A percentile compares a stretch with the other conserved stretches of the same genome.
These are phyloP conservation scores for Aureobasidium melanogenum DNA, from an alignment of 2,329 filamentous ascomycete species.

Conservation along the genomic window DNA sequence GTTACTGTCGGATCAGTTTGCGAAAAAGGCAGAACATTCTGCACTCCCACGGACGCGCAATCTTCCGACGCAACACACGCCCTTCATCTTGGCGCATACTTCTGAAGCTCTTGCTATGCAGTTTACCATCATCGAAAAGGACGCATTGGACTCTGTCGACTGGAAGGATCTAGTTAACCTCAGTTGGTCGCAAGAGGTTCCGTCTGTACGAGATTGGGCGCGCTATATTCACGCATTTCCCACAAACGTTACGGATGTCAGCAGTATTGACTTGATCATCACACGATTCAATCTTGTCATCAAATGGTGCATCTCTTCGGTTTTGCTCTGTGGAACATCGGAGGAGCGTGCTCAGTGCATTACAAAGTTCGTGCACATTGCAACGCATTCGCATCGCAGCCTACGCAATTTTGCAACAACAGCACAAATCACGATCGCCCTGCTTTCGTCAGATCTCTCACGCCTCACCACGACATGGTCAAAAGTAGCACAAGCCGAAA, in stretches of 20 bases:
- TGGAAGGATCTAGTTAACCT: constrained; percentile 83
- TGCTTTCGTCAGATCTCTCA: constrained; percentile 61
- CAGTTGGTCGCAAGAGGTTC: constrained; percentile 61
- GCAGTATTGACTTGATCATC: constrained; percentile 72
- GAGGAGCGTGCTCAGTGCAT: constrained; percentile 68
- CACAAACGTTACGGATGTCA: constrained; percentile 48
- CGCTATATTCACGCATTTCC: constrained; percentile 47
- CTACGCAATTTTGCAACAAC: constrained; percentile 79
- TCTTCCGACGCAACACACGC: constrained; percentile 46
- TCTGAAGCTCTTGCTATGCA: constrained; percentile 72
- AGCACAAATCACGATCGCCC: constrained; percentile 69
- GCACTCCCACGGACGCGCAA: constrained; percentile 5
- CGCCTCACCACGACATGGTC: constrained; percentile 63
- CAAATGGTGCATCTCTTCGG: constrained; percentile 76
- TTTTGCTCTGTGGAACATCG: constrained; percentile 62
- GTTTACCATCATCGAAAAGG: constrained; percentile 78
- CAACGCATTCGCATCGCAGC: constrained; percentile 57
- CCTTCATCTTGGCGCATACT: constrained; percentile 74
- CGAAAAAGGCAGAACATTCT: constrained; percentile 1
- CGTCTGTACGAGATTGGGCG: constrained; percentile 53
- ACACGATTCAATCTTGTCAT: constrained; percentile 83
- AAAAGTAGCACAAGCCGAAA: constrained; percentile 56
- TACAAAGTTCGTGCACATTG: constrained; percentile 76
- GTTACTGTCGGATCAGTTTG: background rate
- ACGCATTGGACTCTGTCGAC: constrained; percentile 76